These are phyloP conservation scores for Trypanosoma theileri DNA, from an alignment of 208 protist species.

Conservation along the genomic window DNA sequence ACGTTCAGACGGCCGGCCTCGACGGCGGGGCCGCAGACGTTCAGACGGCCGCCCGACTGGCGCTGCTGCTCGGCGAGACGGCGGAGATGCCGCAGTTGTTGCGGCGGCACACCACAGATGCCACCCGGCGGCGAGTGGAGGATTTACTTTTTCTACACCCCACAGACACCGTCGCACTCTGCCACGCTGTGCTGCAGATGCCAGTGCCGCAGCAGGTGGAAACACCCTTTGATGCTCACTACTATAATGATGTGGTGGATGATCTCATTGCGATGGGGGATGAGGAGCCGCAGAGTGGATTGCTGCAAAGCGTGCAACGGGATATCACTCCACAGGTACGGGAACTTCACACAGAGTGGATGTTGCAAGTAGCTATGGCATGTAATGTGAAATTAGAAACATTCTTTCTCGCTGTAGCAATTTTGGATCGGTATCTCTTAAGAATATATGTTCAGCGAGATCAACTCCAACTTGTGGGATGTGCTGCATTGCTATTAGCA, in stretches of 20 bases:
- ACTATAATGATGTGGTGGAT: conserved; percentile 55
- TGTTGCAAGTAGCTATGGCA: conserved; percentile 31
- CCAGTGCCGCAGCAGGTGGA: conserved; percentile 29
- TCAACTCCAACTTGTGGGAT: conserved; percentile 57
- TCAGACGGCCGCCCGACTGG: conserved; percentile 17
- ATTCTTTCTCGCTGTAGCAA: conserved; percentile 71
- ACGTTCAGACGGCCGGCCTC: no score
- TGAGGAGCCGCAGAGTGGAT: conserved; percentile 17
- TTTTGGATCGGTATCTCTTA: conserved; percentile 84
- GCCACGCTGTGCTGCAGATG: conserved; percentile 27
- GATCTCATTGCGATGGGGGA: conserved; percentile 73
- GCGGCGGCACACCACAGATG: conserved; percentile 30
- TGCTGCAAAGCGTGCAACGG: conserved; percentile 10
- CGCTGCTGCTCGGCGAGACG: conserved; percentile 42
- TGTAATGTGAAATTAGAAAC: conserved; percentile 58
- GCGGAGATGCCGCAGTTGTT: conserved; percentile 27
- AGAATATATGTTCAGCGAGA: conserved; percentile 49
- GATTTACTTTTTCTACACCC: conserved; percentile 16
- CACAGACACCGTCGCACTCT: conserved; percentile 24
- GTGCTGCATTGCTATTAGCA: conserved; percentile 94
- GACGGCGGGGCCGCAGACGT: conserved; percentile 21
- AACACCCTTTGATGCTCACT: conserved; percentile 37
- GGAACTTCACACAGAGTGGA: conserved; percentile 32
- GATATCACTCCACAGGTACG: conserved; percentile 29
- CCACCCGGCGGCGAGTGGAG: conserved; percentile 33